Base-by-base conservation (phyloP, 371 early-diverging fungal species). In the Lichtheimia ramosa region DNA sequence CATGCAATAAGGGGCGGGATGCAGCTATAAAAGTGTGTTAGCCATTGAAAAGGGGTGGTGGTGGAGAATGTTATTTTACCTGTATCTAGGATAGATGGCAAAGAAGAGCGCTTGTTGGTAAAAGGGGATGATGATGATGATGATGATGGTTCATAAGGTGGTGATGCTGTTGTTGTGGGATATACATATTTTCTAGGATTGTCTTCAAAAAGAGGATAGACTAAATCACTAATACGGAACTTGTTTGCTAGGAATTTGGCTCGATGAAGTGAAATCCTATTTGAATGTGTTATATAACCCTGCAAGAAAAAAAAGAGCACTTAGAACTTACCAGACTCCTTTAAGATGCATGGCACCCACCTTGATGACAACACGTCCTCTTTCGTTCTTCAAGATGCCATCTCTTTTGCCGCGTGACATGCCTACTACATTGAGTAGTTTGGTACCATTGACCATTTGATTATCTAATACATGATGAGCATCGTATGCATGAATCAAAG, bases 371-470 rank as follows among this genome's bases (percentile, higher is more conserved):
- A 80, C 76, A 50, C 91, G 74, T 23, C 85, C 89, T 64, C 85
- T 83, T 61, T 90, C 91, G 56, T 87, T 85, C 69, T 91, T 91
- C 42, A 91, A 73, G 61, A 90, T 89, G 15, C 88, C 88, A 57
- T 91, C 91, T 21, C 91, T 78, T 70, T 89, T 89, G 58, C 91
- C 91, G 16, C 91, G 84, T 42, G 91, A 85, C 89, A 91, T 88
- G 43, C 87, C 86, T 20, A 82, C 84, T 5, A 91, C 87, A 63
- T 91, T 91, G 20, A 90, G 75, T 43, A 91, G 77, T 68, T 91
- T 91, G 42, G 91, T 91, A 13, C 91, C 89, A 65, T 91, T 89
- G 50, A 89, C 80, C 86, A 87, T 87, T 59, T 87, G 77, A 58
- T 87, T 86, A 59, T 90, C 89, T 69, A 51, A n/a, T 5, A 18